Percentiles rank a stretch among this genome's conserved stretches.
Conservation (phyloP, 805 yeast genomes). For the Wickerhamiella kazuoi region DNA sequence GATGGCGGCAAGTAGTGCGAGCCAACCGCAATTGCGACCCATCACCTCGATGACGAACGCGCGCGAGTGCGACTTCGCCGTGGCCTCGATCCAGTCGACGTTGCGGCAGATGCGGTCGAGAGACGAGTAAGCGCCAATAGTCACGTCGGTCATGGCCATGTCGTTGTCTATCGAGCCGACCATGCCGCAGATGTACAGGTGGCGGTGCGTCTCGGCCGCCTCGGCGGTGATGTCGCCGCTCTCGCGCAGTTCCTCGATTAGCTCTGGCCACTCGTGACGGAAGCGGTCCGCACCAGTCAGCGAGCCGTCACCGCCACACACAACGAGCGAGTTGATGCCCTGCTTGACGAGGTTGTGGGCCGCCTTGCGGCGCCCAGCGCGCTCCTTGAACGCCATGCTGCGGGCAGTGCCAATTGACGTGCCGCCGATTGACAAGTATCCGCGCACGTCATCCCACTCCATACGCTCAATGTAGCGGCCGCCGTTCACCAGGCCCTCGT, state of each 20-base stretch:
- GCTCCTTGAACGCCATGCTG: conserved; percentile 67
- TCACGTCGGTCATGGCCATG: conserved; percentile 92
- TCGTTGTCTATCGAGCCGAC: conserved; percentile 98
- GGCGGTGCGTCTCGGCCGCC: conserved; percentile 43
- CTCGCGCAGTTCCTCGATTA: conserved; percentile 51
- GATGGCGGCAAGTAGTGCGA: conserved; percentile 92
- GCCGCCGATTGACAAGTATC: conserved; percentile 85
- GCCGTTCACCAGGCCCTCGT: conserved; percentile 80
- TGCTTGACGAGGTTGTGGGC: conserved; percentile 67
- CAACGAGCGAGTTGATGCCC: conserved; percentile 89
- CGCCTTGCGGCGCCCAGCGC: conserved; percentile 67
- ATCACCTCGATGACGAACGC: conserved; percentile 96
- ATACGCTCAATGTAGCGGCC: conserved; percentile 61
- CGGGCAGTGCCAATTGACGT: conserved; percentile 94
- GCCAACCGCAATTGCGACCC: conserved; percentile 99
- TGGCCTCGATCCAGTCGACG: conserved; percentile 93
- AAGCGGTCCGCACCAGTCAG: conserved; percentile 93
- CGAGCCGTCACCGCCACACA: conserved; percentile 98
- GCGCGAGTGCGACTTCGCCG: conserved; percentile 91
- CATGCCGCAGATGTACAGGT: conserved; percentile 74
- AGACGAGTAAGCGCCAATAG: conserved; percentile 92
- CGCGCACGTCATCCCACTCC: conserved; percentile 90
- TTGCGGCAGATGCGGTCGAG: conserved; percentile 82
- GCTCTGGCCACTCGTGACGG: conserved; percentile 86
- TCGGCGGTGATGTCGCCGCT: conserved; percentile 39